Percentiles rank a stretch among this genome's conserved stretches.
Conservation (phyloP, 1,284 basidiomycete species). For the Cryptococcus sp. region DNA sequence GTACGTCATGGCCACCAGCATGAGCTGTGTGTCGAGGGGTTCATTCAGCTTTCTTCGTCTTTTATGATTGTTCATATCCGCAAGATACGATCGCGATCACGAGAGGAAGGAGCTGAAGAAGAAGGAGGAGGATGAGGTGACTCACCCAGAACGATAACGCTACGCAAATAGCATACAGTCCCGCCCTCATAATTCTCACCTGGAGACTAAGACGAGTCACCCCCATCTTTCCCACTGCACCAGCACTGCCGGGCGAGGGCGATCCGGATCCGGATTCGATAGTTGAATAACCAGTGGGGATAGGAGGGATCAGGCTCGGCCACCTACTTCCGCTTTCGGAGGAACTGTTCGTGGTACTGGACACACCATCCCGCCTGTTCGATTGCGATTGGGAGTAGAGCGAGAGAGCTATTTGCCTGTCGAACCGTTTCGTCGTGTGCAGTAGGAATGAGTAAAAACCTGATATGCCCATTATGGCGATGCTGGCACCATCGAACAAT, state of each 20-base stretch:
- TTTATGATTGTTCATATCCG: no score
- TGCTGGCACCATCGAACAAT: conserved; percentile 18
- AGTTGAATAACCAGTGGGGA: conserved; percentile 27
- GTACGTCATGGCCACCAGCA: conserved; percentile 57
- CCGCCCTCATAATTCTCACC: conserved; percentile 37
- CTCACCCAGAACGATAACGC: conserved; percentile 52
- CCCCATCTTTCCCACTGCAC: conserved; percentile 15
- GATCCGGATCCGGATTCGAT: conserved; percentile 19
- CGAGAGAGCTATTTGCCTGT: conserved; percentile 35
- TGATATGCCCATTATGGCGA: conserved; percentile 42
- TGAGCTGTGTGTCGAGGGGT: conserved; percentile 38
- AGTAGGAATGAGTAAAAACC: conserved; percentile 46
- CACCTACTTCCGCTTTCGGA: conserved; percentile 8
- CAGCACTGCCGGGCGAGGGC: not conserved
- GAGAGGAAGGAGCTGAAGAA: not conserved
- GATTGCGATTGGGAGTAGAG: conserved; percentile 26
- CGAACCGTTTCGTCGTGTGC: conserved; percentile 35
- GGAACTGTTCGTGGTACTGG: not conserved
- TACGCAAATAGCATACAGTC: conserved; percentile 44
- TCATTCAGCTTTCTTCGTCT: not conserved
- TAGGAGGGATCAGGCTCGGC: conserved; percentile 29
- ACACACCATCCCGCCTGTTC: conserved; percentile 8
- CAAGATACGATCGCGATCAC: no score
- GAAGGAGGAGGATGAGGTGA: not conserved
- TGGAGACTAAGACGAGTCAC: conserved; percentile 27